These are phyloP conservation scores for Leucocoprinus birnbaumii DNA, from an alignment of 768 basidiomycete species.

Conservation along the genomic window DNA sequence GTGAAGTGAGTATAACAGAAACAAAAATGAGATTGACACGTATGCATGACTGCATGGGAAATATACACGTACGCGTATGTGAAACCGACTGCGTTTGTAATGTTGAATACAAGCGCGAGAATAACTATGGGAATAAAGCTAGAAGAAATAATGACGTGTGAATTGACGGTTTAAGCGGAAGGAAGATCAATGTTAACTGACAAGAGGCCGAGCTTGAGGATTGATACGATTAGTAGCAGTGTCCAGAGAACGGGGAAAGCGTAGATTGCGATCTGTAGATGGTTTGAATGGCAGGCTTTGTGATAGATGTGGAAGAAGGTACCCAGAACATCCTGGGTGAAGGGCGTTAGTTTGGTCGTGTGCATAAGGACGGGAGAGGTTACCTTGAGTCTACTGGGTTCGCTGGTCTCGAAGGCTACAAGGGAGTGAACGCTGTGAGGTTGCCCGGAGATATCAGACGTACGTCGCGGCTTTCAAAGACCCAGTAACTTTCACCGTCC, in stretches of 20 bases:
- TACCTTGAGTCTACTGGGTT: conserved; percentile 88
- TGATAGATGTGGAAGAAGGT: conserved; percentile 18
- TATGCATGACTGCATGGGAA: background rate
- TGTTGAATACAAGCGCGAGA: conserved; percentile 93
- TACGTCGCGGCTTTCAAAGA: conserved; percentile 96
- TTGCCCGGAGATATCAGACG: conserved; percentile 23
- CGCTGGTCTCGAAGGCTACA: conserved; percentile 81
- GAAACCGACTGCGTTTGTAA: conserved; percentile 95
- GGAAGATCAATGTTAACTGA: conserved; percentile 32
- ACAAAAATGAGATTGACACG: background rate
- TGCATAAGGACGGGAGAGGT: conserved; percentile 16
- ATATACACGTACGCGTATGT: conserved; percentile 80
- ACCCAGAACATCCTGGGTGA: conserved; percentile 88
- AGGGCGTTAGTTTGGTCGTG: background rate
- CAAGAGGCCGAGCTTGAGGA: conserved; percentile 88
- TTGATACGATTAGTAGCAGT: conserved; percentile 81
- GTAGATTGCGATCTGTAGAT: conserved; percentile 77
- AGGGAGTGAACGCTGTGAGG: conserved; percentile 4
- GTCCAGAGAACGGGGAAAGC: conserved; percentile 88
- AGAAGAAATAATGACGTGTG: too few species aligned
- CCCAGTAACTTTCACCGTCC: conserved; percentile 95
- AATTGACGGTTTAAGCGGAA: background rate
- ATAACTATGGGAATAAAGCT: conserved; percentile 95
- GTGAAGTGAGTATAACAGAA: too few species aligned
- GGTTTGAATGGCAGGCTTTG: background rate